phyloP scores from a whole-genome alignment of 495 filamentous ascomycete species.

The Annulohypoxylon bovei region DNA sequence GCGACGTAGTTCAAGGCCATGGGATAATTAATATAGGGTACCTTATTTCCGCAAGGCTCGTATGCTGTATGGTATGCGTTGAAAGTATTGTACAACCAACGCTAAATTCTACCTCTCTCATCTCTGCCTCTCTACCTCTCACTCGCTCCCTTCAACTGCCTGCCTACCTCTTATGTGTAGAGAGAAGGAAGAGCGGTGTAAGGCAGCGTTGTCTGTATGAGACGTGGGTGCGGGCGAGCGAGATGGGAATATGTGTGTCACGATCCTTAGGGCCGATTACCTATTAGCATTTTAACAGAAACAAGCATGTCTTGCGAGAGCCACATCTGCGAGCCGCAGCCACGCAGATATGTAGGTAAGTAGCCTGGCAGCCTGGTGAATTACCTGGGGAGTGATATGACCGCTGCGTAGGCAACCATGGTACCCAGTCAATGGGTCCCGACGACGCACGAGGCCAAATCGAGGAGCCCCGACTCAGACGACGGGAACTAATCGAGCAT shows the following conservation, averaged over 20 bases:
- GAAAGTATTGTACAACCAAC: not conserved
- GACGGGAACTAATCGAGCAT: not conserved
- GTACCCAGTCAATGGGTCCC: not conserved
- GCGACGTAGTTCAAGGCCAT: not conserved
- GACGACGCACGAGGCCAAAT: not conserved
- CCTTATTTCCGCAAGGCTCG: no score
- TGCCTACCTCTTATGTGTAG: no score
- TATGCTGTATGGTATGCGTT: no score
- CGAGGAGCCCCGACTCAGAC: not conserved
- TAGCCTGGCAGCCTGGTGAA: not conserved
- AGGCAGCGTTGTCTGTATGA: not conserved
- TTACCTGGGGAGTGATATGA: not conserved
- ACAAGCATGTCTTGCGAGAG: not conserved
- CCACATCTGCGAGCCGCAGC: not conserved
- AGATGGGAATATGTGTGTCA: not conserved
- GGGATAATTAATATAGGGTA: no score
- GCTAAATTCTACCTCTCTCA: not conserved
- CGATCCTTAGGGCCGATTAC: not conserved
- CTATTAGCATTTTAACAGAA: not conserved
- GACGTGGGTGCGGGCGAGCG: not conserved
- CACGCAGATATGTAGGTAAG: no score
- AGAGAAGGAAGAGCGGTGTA: constrained; percentile 3
- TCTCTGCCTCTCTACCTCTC: not conserved
- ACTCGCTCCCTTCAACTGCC: not conserved
- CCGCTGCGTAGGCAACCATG: not conserved